Conservation (phyloP, 148 eudicot species). For the Drosera capensis region DNA sequence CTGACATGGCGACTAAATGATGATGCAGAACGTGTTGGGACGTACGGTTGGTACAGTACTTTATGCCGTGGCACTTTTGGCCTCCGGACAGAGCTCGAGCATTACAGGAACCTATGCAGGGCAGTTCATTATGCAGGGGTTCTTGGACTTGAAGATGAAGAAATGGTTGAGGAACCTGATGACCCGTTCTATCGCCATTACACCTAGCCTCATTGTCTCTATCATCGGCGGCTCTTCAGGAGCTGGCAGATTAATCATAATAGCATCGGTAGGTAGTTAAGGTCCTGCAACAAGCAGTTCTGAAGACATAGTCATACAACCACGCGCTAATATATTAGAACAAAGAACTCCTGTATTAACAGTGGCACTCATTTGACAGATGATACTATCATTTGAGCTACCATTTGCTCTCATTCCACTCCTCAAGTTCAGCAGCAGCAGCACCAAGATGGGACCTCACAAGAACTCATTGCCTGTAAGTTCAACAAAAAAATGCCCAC, state of each 20-base stretch:
- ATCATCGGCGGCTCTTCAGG: constrained; percentile 69
- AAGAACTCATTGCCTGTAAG: neutral
- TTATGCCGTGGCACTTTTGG: constrained; percentile 69
- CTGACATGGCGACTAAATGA: neutral
- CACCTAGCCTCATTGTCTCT: constrained; percentile 74
- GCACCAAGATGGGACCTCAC: constrained; percentile 82
- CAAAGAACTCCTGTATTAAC: too few relatives aligned
- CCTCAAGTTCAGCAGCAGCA: constrained; percentile 75
- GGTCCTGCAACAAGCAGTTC: neutral
- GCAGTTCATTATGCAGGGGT: constrained; percentile 94
- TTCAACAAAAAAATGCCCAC: neutral
- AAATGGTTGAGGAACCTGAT: constrained; percentile 66
- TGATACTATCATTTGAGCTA: constrained; percentile 88
- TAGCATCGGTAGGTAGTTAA: constrained; percentile 55
- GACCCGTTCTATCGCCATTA: constrained; percentile 64
- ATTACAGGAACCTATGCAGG: constrained; percentile 97
- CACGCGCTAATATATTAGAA: neutral
- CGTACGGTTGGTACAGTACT: constrained; percentile 41
- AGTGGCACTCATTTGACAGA: constrained; percentile 49
- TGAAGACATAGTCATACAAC: neutral
- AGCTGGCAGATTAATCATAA: constrained; percentile 68
- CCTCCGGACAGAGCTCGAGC: constrained; percentile 91
- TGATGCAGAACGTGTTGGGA: constrained; percentile 53
- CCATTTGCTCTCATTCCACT: constrained; percentile 94
- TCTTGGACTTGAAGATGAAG: constrained; percentile 76